These are phyloP conservation scores for Nakaseomyces bracarensis DNA, from an alignment of 1,139 yeast genomes.

Conservation along the genomic window DNA sequence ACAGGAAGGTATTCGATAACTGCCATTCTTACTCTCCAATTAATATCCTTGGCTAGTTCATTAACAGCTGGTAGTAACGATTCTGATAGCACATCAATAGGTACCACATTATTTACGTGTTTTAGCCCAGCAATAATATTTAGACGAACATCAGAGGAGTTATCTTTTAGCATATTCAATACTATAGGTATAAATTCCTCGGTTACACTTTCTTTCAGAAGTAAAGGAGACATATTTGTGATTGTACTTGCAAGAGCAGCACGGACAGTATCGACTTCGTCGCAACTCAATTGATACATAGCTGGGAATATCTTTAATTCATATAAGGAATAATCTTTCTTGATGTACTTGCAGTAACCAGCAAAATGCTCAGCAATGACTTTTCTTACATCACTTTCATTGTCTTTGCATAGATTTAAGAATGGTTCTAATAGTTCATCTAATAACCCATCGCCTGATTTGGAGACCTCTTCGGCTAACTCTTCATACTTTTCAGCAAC, in stretches of 20 bases:
- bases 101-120: slow-evolving; percentile 88
- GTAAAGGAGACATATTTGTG: slow-evolving; percentile 76
- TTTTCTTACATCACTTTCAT: slow-evolving; percentile 93
- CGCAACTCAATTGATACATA: slow-evolving; percentile 76
- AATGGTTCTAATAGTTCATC: slow-evolving; percentile 50
- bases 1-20: slow-evolving; percentile 95
- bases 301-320: slow-evolving; percentile 71
- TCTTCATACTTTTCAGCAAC: slow-evolving; percentile 86
- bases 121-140: slow-evolving; percentile 89
- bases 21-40: slow-evolving; percentile 97
- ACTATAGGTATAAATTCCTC: slow-evolving; percentile 81
- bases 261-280: slow-evolving; percentile 87
- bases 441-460: slow-evolving; percentile 39
- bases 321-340: slow-evolving; percentile 39
- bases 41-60: slow-evolving; percentile 90
- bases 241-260: slow-evolving; percentile 85
- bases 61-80: slow-evolving; percentile 91
- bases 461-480: slow-evolving; percentile 58
- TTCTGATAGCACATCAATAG: slow-evolving; percentile 78
- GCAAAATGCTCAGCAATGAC: slow-evolving; percentile 91
- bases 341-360: slow-evolving; percentile 55
- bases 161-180: slow-evolving; percentile 90
- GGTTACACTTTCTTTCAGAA: slow-evolving; percentile 79
- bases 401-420: slow-evolving; percentile 73
- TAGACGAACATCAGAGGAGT: slow-evolving; percentile 90